phyloP scores from a whole-genome alignment of 2,329 filamentous ascomycete genomes.

The Penicillium sp. region DNA sequence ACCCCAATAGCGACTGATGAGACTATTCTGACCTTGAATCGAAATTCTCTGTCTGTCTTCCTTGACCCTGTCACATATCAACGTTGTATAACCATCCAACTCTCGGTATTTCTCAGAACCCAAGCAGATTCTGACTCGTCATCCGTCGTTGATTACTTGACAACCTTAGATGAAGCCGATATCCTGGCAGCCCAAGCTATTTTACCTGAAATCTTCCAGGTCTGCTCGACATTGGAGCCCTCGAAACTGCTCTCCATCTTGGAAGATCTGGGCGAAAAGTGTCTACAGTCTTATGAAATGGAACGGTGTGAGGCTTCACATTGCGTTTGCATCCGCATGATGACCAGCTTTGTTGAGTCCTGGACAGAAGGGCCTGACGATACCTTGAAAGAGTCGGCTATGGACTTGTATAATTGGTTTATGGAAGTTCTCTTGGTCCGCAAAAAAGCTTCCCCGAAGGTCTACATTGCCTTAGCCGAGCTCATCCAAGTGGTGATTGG shows the following conservation, averaged over 20 bases:
- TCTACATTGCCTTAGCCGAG: slow-evolving; percentile 64
- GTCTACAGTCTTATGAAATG: slow-evolving; percentile 57
- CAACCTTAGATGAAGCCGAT: slow-evolving; percentile 35
- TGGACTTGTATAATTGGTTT: slow-evolving; percentile 77
- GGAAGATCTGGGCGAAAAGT: slow-evolving; percentile 46
- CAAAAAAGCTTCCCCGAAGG: slow-evolving; percentile 65
- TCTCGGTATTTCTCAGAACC: slow-evolving; percentile 29
- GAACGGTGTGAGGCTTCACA: slow-evolving; percentile 73
- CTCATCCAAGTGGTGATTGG: slow-evolving; percentile 70
- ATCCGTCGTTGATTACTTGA: slow-evolving; percentile 35
- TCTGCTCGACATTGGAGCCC: slow-evolving; percentile 27
- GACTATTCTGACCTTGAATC: slow-evolving; percentile 27
- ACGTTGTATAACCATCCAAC: slow-evolving; percentile 33
- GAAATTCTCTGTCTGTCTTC: slow-evolving; percentile 31
- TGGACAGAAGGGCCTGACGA: slow-evolving; percentile 60
- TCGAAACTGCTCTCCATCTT: slow-evolving; percentile 45
- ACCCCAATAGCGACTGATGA: slow-evolving; percentile 22
- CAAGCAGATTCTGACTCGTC: slow-evolving; percentile 6
- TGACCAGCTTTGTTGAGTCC: slow-evolving; percentile 60
- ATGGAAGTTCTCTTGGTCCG: slow-evolving; percentile 64
- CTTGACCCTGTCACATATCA: slow-evolving; percentile 35
- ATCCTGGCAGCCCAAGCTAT: slow-evolving; percentile 35
- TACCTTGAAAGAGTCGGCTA: slow-evolving; percentile 62
- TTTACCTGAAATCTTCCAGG: slow-evolving; percentile 30
- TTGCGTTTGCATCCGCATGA: slow-evolving; percentile 63